Evolutionary conservation across 192 early-diverging fungal species (phyloP).

Genomic region (Rhizoclosmatium globosum): DNA sequence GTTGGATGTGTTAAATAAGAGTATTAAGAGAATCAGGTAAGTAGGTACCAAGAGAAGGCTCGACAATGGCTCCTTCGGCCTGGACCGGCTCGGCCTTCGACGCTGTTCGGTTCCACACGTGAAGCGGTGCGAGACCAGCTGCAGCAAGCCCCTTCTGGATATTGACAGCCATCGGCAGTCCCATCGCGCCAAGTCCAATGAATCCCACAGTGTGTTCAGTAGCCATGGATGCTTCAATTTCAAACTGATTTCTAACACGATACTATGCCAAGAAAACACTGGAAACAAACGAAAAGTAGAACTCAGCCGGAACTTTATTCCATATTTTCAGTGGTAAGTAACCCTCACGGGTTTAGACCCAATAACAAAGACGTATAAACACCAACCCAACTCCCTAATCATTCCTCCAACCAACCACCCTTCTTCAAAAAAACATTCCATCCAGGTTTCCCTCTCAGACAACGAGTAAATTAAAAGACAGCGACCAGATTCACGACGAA

Average conservation of each 20-base stretch:
- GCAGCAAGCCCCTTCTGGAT: constrained; percentile 22
- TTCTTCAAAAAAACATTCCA: background rate
- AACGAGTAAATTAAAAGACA: no score
- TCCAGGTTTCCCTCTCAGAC: background rate
- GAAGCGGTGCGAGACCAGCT: background rate
- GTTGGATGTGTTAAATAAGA: background rate
- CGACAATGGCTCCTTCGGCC: constrained; percentile 23
- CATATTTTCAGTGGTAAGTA: no score
- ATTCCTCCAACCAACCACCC: no score
- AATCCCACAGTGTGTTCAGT: constrained; percentile 60
- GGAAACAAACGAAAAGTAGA: no score
- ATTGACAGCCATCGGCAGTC: constrained; percentile 65
- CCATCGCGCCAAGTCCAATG: constrained; percentile 89
- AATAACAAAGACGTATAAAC: background rate
- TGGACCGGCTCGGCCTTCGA: constrained; percentile 26
- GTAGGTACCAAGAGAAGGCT: constrained; percentile 12
- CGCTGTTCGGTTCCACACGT: constrained; percentile 41
- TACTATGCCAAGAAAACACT: no score
- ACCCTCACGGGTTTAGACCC: background rate
- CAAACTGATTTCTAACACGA: no score
- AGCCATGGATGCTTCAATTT: background rate
- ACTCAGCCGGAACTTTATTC: no score
- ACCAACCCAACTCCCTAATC: no score
- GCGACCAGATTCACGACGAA: no score
- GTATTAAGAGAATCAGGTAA: background rate